phyloP scores from a whole-genome alignment of 805 yeast species.

The Starmerella floricola region DNA sequence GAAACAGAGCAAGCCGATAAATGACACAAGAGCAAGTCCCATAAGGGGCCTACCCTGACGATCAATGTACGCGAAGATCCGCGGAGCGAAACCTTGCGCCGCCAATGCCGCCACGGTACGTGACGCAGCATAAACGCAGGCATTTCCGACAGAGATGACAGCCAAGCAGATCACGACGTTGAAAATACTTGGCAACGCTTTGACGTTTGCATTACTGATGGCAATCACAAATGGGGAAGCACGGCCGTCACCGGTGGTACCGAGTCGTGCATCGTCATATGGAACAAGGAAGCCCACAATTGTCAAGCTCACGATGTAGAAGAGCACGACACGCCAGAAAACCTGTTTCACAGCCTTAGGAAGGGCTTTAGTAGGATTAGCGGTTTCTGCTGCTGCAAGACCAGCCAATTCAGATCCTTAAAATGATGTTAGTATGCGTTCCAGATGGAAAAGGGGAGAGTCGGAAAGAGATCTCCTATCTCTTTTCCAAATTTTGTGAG shows the following conservation, averaged over 20 bases:
- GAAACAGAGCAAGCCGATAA: conserved; percentile 47
- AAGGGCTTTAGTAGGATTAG: conserved; percentile 50
- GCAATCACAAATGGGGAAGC: conserved; percentile 71
- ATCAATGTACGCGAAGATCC: conserved; percentile 54
- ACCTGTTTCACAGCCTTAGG: conserved; percentile 72
- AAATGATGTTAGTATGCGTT: neutral
- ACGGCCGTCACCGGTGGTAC: conserved; percentile 43
- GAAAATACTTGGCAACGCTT: conserved; percentile 55
- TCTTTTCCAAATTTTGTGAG: too few species aligned
- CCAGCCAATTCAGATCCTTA: conserved; percentile 60
- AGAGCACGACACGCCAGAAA: conserved; percentile 66
- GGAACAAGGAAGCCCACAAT: conserved; percentile 65
- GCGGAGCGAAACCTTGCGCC: conserved; percentile 53
- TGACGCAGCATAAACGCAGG: conserved; percentile 58
- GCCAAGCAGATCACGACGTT: conserved; percentile 60
- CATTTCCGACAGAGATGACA: conserved; percentile 60
- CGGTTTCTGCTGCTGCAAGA: conserved; percentile 66
- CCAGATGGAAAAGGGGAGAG: too few species aligned
- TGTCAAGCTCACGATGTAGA: conserved; percentile 50
- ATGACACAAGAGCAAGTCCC: conserved; percentile 40
- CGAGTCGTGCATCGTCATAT: conserved; percentile 40
- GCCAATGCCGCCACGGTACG: conserved; percentile 59
- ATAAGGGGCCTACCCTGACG: conserved; percentile 65
- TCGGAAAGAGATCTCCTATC: too few species aligned
- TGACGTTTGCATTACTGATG: conserved; percentile 51